Evolutionary conservation across 1,139 yeast genomes (phyloP).

Genomic region (Kodamaea fungicola): DNA sequence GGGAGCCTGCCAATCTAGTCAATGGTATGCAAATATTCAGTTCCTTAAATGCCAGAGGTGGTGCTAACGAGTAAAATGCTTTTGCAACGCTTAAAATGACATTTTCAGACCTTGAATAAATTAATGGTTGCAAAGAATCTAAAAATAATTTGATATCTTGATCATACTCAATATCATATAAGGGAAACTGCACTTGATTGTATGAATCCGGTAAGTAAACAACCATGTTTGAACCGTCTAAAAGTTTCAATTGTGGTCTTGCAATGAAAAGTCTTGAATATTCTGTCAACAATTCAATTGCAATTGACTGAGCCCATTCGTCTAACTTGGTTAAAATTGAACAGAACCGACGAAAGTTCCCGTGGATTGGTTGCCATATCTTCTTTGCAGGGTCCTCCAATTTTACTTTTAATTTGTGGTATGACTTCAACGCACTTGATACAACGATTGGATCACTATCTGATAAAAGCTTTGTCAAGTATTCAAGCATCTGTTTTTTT

Average conservation of each 20-base stretch:
- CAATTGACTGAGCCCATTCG: conserved; percentile 67
- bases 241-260: conserved; percentile 39
- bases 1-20: conserved; percentile 23
- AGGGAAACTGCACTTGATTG: conserved; percentile 22
- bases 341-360: conserved; percentile 63
- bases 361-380: conserved; percentile 64
- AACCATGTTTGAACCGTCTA: conserved; percentile 20
- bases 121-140: conserved; percentile 39
- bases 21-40: conserved; percentile 50
- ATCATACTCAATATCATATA: conserved; percentile 46
- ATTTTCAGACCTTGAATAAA: conserved; percentile 52
- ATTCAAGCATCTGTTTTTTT: conserved; percentile 41
- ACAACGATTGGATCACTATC: conserved; percentile 69
- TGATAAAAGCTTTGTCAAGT: conserved; percentile 51
- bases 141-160: conserved; percentile 57
- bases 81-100: conserved; percentile 62
- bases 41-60: conserved; percentile 46
- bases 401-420: conserved; percentile 39
- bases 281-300: conserved; percentile 61
- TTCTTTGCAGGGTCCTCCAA: conserved; percentile 9
- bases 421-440: conserved; percentile 62
- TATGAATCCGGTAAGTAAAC: conserved; percentile 41
- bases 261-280: conserved; percentile 64
- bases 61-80: conserved; percentile 52
- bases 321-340: conserved; percentile 55